These are phyloP conservation scores for Amoebophrya sp. DNA, from an alignment of 169 alveolate species.

Conservation along the genomic window DNA sequence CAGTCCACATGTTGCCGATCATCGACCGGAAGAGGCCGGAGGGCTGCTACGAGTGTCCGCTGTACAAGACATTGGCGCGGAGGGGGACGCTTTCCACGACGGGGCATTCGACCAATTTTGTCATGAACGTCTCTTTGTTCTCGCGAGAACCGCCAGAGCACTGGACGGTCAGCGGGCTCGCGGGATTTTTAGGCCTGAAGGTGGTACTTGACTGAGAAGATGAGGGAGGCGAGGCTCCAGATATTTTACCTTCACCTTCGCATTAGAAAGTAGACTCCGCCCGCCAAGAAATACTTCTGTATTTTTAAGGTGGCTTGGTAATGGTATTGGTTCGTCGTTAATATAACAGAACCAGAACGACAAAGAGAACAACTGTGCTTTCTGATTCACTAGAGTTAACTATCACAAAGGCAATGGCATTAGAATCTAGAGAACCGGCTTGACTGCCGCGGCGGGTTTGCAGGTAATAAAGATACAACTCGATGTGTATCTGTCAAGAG, in stretches of 20 bases:
- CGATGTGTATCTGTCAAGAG: too few species aligned
- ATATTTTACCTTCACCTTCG: not conserved
- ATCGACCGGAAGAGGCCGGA: constrained; percentile 53
- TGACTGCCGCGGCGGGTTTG: too few species aligned
- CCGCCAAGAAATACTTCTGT: not conserved
- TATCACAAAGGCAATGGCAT: too few species aligned
- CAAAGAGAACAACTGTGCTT: not conserved
- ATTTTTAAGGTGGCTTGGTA: not conserved
- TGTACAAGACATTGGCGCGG: constrained; percentile 65
- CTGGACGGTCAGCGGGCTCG: not conserved
- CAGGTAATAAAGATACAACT: too few species aligned
- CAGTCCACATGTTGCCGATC: constrained; percentile 51
- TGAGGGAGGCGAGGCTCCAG: not conserved
- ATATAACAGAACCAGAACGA: not conserved
- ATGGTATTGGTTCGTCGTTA: not conserved
- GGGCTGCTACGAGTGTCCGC: constrained; percentile 63
- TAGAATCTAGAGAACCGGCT: too few species aligned
- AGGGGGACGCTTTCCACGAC: constrained; percentile 72
- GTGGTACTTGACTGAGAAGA: not conserved
- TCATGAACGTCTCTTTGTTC: constrained; percentile 24
- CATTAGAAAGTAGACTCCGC: not conserved
- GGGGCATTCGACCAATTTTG: constrained; percentile 77
- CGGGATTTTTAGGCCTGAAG: not conserved
- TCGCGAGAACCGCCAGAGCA: not conserved
- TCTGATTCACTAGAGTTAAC: not conserved